A percentile compares a stretch with the other conserved stretches of the same genome.
Conservation (phyloP, 345 rosid species). For the Bruguiera gymnorhiza region DNA sequence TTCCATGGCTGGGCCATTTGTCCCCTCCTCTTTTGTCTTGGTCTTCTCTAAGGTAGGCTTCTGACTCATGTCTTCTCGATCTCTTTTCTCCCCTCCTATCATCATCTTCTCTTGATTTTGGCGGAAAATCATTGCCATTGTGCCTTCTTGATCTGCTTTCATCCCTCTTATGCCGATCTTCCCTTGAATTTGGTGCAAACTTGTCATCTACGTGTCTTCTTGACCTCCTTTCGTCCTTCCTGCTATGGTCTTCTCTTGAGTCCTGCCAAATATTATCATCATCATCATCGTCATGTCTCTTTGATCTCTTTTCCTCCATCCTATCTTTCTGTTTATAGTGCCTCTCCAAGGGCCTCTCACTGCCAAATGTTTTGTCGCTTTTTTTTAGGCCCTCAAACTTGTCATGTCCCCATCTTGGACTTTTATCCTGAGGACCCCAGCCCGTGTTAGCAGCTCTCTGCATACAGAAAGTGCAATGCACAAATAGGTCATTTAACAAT, state of each 20-base stretch:
- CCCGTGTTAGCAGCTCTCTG: conserved; percentile 90
- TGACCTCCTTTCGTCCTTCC: conserved; percentile 33
- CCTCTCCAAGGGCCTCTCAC: conserved; percentile 10
- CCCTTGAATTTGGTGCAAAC: conserved; percentile 17
- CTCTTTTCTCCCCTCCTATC: conserved; percentile 37
- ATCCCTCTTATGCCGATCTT: conserved; percentile 11
- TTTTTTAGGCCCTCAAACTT: conserved; percentile 52
- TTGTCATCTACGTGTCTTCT: conserved; percentile 24
- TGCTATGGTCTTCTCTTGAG: conserved; percentile 15
- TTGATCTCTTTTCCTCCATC: conserved; percentile 17
- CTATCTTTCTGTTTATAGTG: conserved; percentile 9
- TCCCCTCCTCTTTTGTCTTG: conserved; percentile 24
- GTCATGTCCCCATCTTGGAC: conserved; percentile 65
- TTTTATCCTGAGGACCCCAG: conserved; percentile 73
- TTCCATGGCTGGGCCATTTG: conserved; percentile 7
- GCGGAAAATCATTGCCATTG: conserved; percentile 7
- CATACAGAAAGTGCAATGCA: conserved; percentile 16
- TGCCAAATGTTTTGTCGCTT: conserved; percentile 35
- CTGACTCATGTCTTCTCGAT: conserved; percentile 39
- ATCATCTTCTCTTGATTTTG: conserved; percentile 21
- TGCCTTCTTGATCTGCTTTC: conserved; percentile 11
- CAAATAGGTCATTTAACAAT: conserved; percentile 6
- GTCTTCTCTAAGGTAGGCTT: conserved; percentile 31
- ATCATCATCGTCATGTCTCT: conserved; percentile 20
- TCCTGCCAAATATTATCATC: background rate